Percentiles rank a stretch among this genome's conserved stretches.
These are phyloP conservation scores for Trichoderma endophyticum DNA, from an alignment of 2,329 filamentous ascomycete genomes.

Conservation along the genomic window DNA sequence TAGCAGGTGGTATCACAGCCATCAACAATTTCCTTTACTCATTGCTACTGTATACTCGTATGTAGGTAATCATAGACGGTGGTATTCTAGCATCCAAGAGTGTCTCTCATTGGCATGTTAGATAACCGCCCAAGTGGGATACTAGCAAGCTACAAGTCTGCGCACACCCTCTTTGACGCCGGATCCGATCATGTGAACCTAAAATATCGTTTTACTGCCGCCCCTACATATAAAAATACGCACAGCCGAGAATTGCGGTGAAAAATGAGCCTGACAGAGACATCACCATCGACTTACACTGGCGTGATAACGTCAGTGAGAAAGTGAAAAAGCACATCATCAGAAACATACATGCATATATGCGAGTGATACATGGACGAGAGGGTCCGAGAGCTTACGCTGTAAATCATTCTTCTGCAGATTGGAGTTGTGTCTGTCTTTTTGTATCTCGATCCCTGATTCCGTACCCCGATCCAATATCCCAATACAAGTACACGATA, in stretches of 20 bases:
- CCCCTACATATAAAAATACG: neutral
- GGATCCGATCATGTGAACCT: slow-evolving; percentile 1
- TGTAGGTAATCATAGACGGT: neutral
- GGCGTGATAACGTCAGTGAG: neutral
- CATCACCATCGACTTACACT: neutral
- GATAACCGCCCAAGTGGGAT: neutral
- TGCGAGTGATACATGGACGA: neutral
- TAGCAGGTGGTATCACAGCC: neutral
- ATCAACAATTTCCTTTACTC: neutral
- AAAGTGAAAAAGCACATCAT: neutral
- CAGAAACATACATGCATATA: neutral
- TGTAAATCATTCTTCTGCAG: slow-evolving; percentile 2
- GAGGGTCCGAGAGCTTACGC: neutral
- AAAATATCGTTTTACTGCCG: neutral
- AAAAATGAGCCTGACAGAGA: neutral
- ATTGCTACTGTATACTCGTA: neutral
- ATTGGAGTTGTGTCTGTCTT: slow-evolving; percentile 14
- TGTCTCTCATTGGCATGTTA: neutral
- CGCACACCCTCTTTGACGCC: neutral
- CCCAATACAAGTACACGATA: neutral
- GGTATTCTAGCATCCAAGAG: neutral
- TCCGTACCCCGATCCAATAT: neutral
- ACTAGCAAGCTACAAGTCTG: neutral
- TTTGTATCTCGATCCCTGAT: neutral
- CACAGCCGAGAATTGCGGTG: neutral